Percentiles rank a stretch among this genome's conserved stretches.
Evolutionary conservation across 208 protist species (phyloP).

Genomic region (Acanthamoeba culbertsoni): DNA sequence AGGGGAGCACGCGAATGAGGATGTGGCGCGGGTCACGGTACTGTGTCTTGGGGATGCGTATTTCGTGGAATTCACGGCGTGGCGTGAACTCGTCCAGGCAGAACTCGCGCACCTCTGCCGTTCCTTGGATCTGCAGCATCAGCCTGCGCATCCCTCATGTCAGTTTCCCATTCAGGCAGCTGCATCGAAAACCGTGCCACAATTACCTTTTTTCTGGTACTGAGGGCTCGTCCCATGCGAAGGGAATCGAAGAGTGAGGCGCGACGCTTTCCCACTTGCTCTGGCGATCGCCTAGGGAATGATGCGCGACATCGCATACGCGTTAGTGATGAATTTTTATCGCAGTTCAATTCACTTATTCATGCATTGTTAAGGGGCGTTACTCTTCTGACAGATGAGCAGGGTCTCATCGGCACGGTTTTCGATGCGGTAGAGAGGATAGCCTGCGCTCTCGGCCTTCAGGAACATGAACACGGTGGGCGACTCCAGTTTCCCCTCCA

Average conservation of each 20-base stretch:
- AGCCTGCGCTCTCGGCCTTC: constrained; percentile 19
- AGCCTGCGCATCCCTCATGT: not conserved
- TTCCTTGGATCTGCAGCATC: not conserved
- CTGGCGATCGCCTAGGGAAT: not conserved
- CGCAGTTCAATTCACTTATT: too few relatives aligned
- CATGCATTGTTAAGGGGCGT: too few relatives aligned
- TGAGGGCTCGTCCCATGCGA: constrained; percentile 44
- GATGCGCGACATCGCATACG: not conserved
- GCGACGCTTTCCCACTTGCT: not conserved
- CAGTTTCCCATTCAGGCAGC: too few relatives aligned
- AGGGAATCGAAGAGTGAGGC: not conserved
- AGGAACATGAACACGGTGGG: constrained; percentile 50
- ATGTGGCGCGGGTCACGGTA: not conserved
- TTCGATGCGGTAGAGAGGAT: constrained; percentile 53
- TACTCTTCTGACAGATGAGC: not conserved
- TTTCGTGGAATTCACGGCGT: not conserved
- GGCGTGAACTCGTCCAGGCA: constrained; percentile 55
- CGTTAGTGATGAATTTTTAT: not conserved
- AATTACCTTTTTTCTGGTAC: not conserved
- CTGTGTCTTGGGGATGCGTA: not conserved
- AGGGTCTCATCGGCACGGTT: constrained; percentile 51
- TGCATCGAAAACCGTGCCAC: not conserved
- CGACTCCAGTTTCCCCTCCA: constrained; percentile 54
- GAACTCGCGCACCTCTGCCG: not conserved
- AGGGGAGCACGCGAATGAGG: not conserved